Conservation (phyloP, 2,329 filamentous ascomycete genomes). For the Venturia oleaginea region DNA sequence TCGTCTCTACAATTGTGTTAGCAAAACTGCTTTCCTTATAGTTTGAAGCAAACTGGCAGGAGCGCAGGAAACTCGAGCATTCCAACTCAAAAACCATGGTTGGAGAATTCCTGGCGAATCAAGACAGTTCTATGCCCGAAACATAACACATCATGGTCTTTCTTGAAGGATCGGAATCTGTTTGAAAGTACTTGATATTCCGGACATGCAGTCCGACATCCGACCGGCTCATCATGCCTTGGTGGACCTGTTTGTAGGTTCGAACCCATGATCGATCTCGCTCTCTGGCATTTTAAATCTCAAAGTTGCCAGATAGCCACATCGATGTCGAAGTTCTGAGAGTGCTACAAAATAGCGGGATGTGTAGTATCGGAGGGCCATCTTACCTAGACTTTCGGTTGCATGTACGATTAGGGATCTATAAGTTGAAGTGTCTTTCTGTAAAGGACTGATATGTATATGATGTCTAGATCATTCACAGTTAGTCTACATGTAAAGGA, state of each 20-base stretch:
- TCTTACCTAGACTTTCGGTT: neutral
- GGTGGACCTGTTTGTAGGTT: neutral
- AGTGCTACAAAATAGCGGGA: neutral
- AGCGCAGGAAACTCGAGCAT: no score
- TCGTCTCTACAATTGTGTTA: neutral
- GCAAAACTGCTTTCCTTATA: neutral
- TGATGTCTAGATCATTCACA: neutral
- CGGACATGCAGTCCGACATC: neutral
- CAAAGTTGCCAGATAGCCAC: neutral
- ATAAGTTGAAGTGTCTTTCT: neutral
- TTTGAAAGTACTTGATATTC: neutral
- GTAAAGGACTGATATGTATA: no score
- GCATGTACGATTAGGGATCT: neutral
- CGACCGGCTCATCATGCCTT: neutral
- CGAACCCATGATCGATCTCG: neutral
- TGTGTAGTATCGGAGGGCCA: neutral
- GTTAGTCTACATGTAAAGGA: neutral
- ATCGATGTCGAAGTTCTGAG: neutral
- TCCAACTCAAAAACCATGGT: no score
- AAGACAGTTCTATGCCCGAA: no score
- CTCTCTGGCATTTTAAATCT: neutral
- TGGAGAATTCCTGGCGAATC: no score
- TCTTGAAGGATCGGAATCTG: no score
- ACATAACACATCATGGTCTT: no score
- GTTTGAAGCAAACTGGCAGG: no score